Evolutionary conservation across 73 alveolate species (phyloP).

Genomic region (Effrenium voratum): DNA sequence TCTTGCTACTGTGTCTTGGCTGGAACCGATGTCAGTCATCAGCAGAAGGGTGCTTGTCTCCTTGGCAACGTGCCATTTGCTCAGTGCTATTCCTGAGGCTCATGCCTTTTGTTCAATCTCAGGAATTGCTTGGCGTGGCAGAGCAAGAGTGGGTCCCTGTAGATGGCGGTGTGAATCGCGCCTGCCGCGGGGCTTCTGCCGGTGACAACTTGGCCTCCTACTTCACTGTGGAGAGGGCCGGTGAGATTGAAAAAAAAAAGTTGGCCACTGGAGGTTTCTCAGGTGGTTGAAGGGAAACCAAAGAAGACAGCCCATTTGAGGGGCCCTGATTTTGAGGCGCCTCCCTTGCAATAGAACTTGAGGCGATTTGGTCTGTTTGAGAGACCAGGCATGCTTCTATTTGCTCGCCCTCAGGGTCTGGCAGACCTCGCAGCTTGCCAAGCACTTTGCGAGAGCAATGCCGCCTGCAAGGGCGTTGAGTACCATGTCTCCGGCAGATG

Average conservation of each 20-base stretch:
- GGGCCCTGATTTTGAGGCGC: background rate
- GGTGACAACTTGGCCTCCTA: constrained; percentile 93
- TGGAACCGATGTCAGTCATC: no score
- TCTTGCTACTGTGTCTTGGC: constrained; percentile 10
- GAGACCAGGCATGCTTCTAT: background rate
- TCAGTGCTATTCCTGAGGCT: no score
- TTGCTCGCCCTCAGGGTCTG: constrained; percentile 50
- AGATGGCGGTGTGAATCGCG: constrained; percentile 69
- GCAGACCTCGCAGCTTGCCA: constrained; percentile 74
- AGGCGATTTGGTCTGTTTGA: background rate
- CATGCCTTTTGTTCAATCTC: no score
- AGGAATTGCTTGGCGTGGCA: background rate
- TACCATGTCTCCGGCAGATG: constrained; percentile 84
- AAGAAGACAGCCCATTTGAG: background rate
- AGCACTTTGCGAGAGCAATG: constrained; percentile 35
- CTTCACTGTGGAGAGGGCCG: constrained; percentile 64
- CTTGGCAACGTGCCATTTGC: no score
- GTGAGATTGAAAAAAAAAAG: background rate
- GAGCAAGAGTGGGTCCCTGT: constrained; percentile 75
- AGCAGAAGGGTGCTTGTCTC: no score
- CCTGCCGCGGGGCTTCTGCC: constrained; percentile 86
- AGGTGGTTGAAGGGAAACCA: background rate
- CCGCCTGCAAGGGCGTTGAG: constrained; percentile 72
- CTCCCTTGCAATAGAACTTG: background rate
- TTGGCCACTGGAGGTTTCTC: background rate